A percentile compares a stretch with the other conserved stretches of the same genome.
Evolutionary conservation across 345 rosid species (phyloP).

Genomic region (Fremontodendron californicum): DNA sequence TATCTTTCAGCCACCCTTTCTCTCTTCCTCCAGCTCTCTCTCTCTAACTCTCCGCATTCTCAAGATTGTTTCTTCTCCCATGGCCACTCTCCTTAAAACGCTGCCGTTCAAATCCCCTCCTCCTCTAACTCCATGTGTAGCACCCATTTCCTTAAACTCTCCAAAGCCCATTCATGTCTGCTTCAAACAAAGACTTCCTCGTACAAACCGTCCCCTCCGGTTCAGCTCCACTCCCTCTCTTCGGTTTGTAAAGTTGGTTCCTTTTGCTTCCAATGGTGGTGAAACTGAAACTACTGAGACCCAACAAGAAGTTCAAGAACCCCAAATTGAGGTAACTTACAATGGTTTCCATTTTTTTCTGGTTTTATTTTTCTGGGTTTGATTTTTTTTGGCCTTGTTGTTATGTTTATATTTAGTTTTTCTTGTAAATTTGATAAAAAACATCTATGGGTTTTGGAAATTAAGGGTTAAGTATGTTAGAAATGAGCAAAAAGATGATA

Average conservation of each 20-base stretch:
- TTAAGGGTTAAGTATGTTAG: not conserved
- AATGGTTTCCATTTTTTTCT: not conserved
- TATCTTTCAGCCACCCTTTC: not conserved
- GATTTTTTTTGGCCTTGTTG: not conserved
- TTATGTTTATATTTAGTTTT: not conserved
- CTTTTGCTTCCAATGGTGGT: slow-evolving; percentile 57
- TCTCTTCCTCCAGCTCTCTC: slow-evolving; percentile 2
- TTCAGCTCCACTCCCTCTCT: slow-evolving; percentile 27
- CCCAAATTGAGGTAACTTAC: slow-evolving; percentile 53
- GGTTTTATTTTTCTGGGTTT: not conserved
- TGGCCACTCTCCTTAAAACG: slow-evolving; percentile 72
- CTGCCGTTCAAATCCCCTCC: slow-evolving; percentile 43
- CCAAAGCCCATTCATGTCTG: slow-evolving; percentile 36
- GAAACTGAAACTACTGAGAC: slow-evolving; percentile 44
- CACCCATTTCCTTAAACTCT: slow-evolving; percentile 23
- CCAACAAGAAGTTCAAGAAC: slow-evolving; percentile 45
- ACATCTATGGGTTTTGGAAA: not conserved
- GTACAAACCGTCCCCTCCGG: slow-evolving; percentile 31
- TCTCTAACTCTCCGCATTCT: not conserved
- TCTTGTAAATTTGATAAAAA: not conserved
- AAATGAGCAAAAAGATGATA: not conserved
- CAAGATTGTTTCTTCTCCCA: slow-evolving; percentile 4
- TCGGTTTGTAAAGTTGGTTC: slow-evolving; percentile 40
- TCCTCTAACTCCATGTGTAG: slow-evolving; percentile 17
- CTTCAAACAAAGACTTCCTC: slow-evolving; percentile 33